Evolutionary conservation across 2,329 filamentous ascomycete species (phyloP).

Genomic region (Colletotrichum viniferum): DNA sequence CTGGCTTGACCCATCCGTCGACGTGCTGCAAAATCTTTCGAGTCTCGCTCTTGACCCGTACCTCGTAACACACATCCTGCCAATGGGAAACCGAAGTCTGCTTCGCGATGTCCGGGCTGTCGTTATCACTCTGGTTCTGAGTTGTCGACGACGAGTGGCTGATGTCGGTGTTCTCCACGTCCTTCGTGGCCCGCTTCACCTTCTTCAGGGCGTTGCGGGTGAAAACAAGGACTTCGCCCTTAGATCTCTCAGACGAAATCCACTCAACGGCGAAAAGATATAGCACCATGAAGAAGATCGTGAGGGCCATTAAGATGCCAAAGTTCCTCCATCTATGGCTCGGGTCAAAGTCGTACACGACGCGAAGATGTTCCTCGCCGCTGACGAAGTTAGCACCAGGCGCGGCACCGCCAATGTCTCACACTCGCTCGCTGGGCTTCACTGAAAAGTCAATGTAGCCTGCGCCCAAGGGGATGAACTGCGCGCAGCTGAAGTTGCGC

Average conservation of each 20-base stretch:
- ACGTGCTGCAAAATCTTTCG: conserved; percentile 69
- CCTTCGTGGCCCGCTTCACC: background rate
- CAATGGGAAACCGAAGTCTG: conserved; percentile 72
- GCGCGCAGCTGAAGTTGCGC: conserved; percentile 43
- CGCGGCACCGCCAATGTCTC: conserved; percentile 46
- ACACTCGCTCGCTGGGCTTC: conserved; percentile 36
- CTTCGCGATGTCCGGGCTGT: conserved; percentile 22
- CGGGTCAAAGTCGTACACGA: conserved; percentile 46
- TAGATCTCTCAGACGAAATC: conserved; percentile 52
- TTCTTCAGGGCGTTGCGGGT: conserved; percentile 41
- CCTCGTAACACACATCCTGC: conserved; percentile 72
- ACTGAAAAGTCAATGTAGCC: conserved; percentile 19
- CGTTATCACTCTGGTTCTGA: background rate
- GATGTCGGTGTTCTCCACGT: background rate
- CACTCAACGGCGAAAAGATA: conserved; percentile 57
- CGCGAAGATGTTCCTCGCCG: conserved; percentile 48
- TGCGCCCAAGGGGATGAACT: conserved; percentile 20
- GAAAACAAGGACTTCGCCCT: conserved; percentile 66
- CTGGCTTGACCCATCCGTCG: conserved; percentile 73
- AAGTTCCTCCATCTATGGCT: conserved; percentile 57
- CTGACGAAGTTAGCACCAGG: conserved; percentile 44
- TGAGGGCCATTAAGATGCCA: conserved; percentile 60
- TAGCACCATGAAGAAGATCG: conserved; percentile 48
- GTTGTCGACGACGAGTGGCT: background rate
- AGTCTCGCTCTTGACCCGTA: conserved; percentile 65